These are phyloP conservation scores for Cucumis cinereus DNA, from an alignment of 306 rosid genomes.

Conservation along the genomic window DNA sequence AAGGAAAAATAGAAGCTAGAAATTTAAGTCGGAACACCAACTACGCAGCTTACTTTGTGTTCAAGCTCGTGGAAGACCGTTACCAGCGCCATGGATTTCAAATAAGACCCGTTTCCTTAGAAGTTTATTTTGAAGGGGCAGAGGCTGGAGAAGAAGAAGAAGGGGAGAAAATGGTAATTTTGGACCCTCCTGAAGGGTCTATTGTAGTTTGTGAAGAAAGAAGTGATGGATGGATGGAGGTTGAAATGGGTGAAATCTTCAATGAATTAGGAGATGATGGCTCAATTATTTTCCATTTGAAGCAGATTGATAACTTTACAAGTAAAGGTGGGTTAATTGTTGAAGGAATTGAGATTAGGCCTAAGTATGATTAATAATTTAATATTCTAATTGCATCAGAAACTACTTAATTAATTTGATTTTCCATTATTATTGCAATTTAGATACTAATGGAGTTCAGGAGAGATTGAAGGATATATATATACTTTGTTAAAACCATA, in stretches of 20 bases:
- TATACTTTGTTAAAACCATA: too few relatives aligned
- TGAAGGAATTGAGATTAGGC: conserved; percentile 22
- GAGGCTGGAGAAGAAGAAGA: background rate
- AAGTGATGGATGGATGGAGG: conserved; percentile 19
- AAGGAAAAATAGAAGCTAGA: conserved; percentile 11
- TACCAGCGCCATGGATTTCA: background rate
- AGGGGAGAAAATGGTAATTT: background rate
- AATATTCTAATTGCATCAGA: too few relatives aligned
- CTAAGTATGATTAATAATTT: too few relatives aligned
- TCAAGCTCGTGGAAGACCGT: background rate
- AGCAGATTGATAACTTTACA: background rate
- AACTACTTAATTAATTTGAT: too few relatives aligned
- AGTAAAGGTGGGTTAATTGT: conserved; percentile 13
- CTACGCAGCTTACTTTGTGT: conserved; percentile 18
- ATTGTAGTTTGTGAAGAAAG: background rate
- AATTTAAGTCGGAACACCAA: conserved; percentile 12
- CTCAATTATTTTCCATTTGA: background rate
- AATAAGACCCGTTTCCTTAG: background rate
- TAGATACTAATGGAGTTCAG: too few relatives aligned
- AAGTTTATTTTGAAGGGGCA: background rate
- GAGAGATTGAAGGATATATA: too few relatives aligned
- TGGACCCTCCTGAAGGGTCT: background rate
- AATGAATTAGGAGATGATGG: conserved; percentile 16
- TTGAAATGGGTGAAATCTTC: conserved; percentile 24
- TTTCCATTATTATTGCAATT: too few relatives aligned